A percentile compares a stretch with the other conserved stretches of the same genome.
Evolutionary conservation across 176 grass and related monocot genomes (phyloP).

Genomic region (Carex myosuroides): DNA sequence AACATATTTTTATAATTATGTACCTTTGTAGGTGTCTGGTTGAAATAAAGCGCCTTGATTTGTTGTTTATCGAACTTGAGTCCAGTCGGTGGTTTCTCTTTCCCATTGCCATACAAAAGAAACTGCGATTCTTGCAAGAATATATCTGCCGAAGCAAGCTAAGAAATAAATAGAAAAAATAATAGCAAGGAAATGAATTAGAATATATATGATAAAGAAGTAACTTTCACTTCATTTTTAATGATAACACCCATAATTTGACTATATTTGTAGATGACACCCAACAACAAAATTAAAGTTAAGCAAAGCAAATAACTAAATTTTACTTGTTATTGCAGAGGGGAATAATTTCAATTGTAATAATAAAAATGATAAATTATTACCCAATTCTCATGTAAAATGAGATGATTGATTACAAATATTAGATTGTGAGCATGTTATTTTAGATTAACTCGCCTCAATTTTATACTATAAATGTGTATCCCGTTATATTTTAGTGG

Average conservation of each 20-base stretch:
- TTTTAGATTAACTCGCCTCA: not conserved
- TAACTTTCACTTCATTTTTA: not conserved
- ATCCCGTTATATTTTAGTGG: not conserved
- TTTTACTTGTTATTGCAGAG: not conserved
- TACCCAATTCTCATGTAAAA: not conserved
- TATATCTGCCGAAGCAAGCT: conserved; percentile 87
- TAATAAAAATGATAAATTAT: not conserved
- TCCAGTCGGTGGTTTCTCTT: conserved; percentile 80
- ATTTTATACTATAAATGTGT: not conserved
- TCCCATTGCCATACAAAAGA: conserved; percentile 70
- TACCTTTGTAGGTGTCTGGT: conserved; percentile 86
- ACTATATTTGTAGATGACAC: not conserved
- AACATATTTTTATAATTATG: not conserved
- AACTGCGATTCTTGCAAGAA: conserved; percentile 92
- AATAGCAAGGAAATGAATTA: not conserved
- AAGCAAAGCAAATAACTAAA: not conserved
- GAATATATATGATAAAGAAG: not conserved
- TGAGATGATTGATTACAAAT: not conserved
- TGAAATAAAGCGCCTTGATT: conserved; percentile 87
- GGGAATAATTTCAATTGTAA: not conserved
- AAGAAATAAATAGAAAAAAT: conserved; percentile 24
- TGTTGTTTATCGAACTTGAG: conserved; percentile 89
- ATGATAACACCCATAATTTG: not conserved
- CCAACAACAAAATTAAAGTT: not conserved
- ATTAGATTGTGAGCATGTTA: not conserved